These are phyloP conservation scores for Schizochytrium sp. DNA, from an alignment of 108 stramenopile genomes.

Conservation along the genomic window DNA sequence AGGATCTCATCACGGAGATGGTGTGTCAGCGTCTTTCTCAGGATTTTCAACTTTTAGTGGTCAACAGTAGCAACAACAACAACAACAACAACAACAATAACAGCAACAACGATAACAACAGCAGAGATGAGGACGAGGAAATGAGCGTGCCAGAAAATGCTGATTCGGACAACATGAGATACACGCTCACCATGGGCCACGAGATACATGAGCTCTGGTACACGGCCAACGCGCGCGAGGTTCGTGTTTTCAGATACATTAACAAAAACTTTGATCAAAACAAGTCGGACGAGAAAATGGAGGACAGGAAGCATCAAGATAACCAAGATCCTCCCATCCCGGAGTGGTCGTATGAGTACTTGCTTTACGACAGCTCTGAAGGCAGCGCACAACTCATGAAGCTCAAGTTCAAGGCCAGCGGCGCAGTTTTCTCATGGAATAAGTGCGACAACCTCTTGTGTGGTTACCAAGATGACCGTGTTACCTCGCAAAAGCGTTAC, in stretches of 20 bases:
- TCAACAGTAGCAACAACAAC: conserved; percentile 35
- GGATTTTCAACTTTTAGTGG: conserved; percentile 75
- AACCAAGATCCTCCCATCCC: neutral
- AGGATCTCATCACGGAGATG: conserved; percentile 73
- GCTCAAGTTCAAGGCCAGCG: conserved; percentile 33
- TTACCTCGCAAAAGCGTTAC: neutral
- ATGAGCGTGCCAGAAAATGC: neutral
- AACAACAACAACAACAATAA: neutral
- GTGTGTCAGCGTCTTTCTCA: conserved; percentile 65
- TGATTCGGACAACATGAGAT: neutral
- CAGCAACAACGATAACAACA: neutral
- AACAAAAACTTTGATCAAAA: neutral
- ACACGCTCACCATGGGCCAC: conserved; percentile 72
- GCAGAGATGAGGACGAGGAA: neutral
- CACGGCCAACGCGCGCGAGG: conserved; percentile 38
- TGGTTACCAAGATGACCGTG: neutral
- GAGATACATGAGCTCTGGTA: conserved; percentile 67
- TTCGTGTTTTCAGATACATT: conserved; percentile 24
- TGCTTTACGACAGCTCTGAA: neutral
- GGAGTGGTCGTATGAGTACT: neutral
- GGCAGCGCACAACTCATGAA: neutral
- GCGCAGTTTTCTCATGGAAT: conserved; percentile 39
- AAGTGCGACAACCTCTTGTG: conserved; percentile 27
- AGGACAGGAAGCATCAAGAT: neutral
- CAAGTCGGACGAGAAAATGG: too few relatives aligned